These are phyloP conservation scores for Peronospora destructor DNA, from an alignment of 352 stramenopile genomes.

Conservation along the genomic window DNA sequence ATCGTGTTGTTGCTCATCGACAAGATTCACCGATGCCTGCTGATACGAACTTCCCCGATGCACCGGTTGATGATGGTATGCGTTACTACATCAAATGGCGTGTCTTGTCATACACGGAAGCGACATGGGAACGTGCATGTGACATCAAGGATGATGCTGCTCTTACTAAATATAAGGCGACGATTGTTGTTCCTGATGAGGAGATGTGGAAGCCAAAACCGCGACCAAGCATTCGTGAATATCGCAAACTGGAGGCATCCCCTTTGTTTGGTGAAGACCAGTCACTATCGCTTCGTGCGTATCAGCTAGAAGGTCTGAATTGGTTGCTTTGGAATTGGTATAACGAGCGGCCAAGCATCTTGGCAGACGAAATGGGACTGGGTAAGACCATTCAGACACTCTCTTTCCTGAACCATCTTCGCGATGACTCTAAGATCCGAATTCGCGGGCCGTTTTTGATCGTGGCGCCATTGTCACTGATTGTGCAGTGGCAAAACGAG, in stretches of 20 bases:
- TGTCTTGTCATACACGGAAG: slow-evolving; percentile 77
- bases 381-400: slow-evolving; percentile 91
- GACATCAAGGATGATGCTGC: slow-evolving; percentile 82
- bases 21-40: slow-evolving; percentile 49
- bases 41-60: slow-evolving; percentile 50
- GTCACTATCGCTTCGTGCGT: slow-evolving; percentile 65
- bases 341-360: slow-evolving; percentile 82
- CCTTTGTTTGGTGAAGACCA: slow-evolving; percentile 68
- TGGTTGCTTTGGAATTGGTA: slow-evolving; percentile 89
- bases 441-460: slow-evolving; percentile 95
- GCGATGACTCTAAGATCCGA: slow-evolving; percentile 84
- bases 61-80: slow-evolving; percentile 77
- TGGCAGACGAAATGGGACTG: slow-evolving; percentile 90
- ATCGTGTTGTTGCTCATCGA: slow-evolving; percentile 77
- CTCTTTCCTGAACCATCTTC: slow-evolving; percentile 92
- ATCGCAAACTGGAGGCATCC: slow-evolving; percentile 79
- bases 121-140: slow-evolving; percentile 83
- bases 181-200: slow-evolving; percentile 48
- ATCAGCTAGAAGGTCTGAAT: slow-evolving; percentile 86
- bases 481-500: slow-evolving; percentile 99
- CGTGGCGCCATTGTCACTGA: slow-evolving; percentile 95
- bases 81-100: slow-evolving; percentile 87
- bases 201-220: slow-evolving; percentile 53
- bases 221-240: slow-evolving; percentile 71
- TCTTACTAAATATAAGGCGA: slow-evolving; percentile 65